phyloP scores from a whole-genome alignment of 2,329 filamentous ascomycete species.

The Pseudopithomyces chartarum region DNA sequence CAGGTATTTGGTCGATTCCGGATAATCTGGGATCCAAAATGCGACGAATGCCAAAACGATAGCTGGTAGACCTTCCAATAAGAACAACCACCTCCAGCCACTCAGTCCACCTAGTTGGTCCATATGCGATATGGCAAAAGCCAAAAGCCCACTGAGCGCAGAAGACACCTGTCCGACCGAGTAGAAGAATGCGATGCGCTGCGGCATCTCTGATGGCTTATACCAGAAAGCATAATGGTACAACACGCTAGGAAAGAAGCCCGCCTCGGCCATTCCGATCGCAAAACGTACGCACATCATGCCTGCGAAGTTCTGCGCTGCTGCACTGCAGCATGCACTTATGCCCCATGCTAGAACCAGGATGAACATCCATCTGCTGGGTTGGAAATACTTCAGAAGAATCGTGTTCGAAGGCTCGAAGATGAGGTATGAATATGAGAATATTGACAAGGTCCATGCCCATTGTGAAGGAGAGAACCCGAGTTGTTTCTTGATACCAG shows the following conservation, averaged over 20 bases:
- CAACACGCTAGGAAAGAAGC: constrained; percentile 17
- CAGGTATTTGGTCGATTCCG: constrained; percentile 21
- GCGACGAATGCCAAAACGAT: constrained; percentile 19
- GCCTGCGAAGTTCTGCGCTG: constrained; percentile 22
- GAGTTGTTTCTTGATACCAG: constrained; percentile 39
- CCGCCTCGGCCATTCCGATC: constrained; percentile 23
- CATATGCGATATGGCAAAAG: constrained; percentile 62
- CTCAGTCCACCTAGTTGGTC: constrained; percentile 54
- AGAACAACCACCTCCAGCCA: constrained; percentile 37
- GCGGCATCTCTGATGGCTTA: constrained; percentile 34
- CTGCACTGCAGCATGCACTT: constrained; percentile 21
- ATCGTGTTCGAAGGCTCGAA: constrained; percentile 31
- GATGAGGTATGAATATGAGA: constrained; percentile 39
- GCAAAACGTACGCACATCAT: constrained; percentile 28
- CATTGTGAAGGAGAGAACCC: constrained; percentile 33
- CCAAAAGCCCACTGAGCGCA: constrained; percentile 44
- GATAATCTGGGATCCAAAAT: constrained; percentile 16
- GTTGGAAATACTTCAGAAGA: constrained; percentile 23
- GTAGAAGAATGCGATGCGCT: constrained; percentile 47
- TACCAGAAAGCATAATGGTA: constrained; percentile 61
- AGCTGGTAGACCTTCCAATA: constrained; percentile 21
- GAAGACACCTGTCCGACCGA: constrained; percentile 49
- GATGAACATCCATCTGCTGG: constrained; percentile 25
- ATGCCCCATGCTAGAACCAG: constrained; percentile 32
- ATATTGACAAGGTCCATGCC: constrained; percentile 39